A percentile compares a stretch with the other conserved stretches of the same genome.
Conservation (phyloP, 176 grass and related monocot species). For the Triticum turgidum region DNA sequence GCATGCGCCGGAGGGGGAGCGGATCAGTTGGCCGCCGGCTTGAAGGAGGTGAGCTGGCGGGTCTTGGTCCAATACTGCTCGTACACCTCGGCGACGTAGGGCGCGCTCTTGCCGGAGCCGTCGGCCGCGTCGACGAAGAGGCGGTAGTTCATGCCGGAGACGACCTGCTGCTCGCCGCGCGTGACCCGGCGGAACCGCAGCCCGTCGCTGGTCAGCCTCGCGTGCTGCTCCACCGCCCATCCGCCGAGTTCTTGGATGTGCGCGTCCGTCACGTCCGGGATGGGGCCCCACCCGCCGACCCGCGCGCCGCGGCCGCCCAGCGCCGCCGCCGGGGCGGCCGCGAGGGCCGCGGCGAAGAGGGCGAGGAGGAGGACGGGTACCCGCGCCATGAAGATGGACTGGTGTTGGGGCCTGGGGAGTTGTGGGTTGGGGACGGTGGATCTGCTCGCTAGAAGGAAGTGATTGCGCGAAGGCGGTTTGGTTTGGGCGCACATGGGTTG, state of each 20-base stretch:
- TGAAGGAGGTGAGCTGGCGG: slow-evolving; percentile 46
- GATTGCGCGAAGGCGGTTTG: neutral
- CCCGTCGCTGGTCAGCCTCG: neutral
- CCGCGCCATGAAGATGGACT: neutral
- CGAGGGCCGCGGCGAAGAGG: neutral
- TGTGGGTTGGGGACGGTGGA: neutral
- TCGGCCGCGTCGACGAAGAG: slow-evolving; percentile 31
- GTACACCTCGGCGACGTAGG: slow-evolving; percentile 42
- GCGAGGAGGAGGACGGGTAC: neutral
- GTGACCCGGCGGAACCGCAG: slow-evolving; percentile 34
- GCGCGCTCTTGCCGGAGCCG: neutral
- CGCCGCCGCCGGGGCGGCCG: neutral
- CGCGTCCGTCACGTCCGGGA: slow-evolving; percentile 21
- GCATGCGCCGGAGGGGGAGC: neutral
- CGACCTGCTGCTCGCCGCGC: slow-evolving; percentile 45
- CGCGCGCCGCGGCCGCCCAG: neutral
- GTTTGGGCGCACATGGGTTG: neutral
- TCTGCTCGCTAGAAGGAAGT: neutral
- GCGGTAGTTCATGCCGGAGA: slow-evolving; percentile 51
- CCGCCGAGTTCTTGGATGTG: slow-evolving; percentile 40
- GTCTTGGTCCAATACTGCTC: slow-evolving; percentile 46
- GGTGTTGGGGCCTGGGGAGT: neutral
- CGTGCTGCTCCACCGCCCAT: slow-evolving; percentile 38
- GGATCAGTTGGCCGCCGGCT: slow-evolving; percentile 1
- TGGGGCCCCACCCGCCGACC: slow-evolving; percentile 32